Evolutionary conservation across 371 early-diverging fungal genomes (phyloP).

Genomic region (Saksenaea oblongispora): DNA sequence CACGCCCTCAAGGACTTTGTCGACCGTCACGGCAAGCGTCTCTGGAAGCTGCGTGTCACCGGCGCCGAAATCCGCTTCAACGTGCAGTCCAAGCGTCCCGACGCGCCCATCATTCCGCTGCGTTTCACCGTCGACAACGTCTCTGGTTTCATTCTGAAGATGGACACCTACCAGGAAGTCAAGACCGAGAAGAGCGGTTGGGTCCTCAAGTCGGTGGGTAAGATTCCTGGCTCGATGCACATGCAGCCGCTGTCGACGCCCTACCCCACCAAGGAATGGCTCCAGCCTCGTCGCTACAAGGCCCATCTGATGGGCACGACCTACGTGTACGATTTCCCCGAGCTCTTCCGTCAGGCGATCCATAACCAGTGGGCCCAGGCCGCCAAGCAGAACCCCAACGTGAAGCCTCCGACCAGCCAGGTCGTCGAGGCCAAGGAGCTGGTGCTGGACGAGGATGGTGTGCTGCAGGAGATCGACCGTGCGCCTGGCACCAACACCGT

Average conservation of each 20-base stretch:
- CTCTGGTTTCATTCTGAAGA: constrained; percentile 89
- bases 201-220: constrained; percentile 74
- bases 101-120: constrained; percentile 77
- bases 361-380: constrained; percentile 78
- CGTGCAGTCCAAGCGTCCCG: constrained; percentile 68
- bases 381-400: constrained; percentile 48
- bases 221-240: constrained; percentile 82
- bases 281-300: constrained; percentile 97
- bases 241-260: constrained; percentile 80
- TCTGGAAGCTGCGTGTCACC: constrained; percentile 94
- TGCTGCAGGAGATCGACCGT: constrained; percentile 79
- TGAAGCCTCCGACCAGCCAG: constrained; percentile 63
- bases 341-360: constrained; percentile 88
- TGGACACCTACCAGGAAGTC: constrained; percentile 91
- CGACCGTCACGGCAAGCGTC: constrained; percentile 91
- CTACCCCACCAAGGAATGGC: constrained; percentile 92
- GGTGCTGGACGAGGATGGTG: constrained; percentile 81
- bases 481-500: constrained; percentile 90
- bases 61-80: constrained; percentile 95
- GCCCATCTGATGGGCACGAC: constrained; percentile 98
- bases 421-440: constrained; percentile 84
- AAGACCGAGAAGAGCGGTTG: constrained; percentile 71
- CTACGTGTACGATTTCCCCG: constrained; percentile 98
- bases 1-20: constrained; percentile 86
- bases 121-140: constrained; percentile 92